A percentile compares a stretch with the other conserved stretches of the same genome.
phyloP scores from a whole-genome alignment of 2,329 filamentous ascomycete species.

The Aspergillus caelatus region DNA sequence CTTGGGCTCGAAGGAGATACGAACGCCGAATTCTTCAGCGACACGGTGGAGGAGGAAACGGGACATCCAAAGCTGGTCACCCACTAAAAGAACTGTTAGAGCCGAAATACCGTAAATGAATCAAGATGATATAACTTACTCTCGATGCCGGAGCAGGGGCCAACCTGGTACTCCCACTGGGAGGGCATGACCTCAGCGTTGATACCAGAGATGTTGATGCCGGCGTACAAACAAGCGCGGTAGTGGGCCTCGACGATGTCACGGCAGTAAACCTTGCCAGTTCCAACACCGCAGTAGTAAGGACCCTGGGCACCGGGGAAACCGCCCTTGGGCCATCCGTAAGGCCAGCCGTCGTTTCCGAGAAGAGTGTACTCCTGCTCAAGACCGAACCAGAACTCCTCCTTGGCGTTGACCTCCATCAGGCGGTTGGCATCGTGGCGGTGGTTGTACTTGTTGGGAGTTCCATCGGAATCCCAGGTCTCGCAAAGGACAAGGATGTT shows the following conservation, averaged over 20 bases:
- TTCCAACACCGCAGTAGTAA: conserved; percentile 98
- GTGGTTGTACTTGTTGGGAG: conserved; percentile 98
- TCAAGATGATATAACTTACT: conserved; percentile 56
- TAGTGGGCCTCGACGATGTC: conserved; percentile 96
- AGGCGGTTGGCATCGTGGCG: conserved; percentile 87
- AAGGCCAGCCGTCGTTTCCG: conserved; percentile 82
- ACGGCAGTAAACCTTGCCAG: conserved; percentile 95
- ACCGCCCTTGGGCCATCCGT: conserved; percentile 85
- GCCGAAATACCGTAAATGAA: conserved; percentile 9
- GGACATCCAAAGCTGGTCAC: conserved; percentile 94
- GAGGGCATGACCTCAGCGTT: conserved; percentile 99
- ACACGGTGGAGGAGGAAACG: conserved; percentile 88
- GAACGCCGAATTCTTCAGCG: conserved; percentile 93
- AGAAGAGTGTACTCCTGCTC: conserved; percentile 98
- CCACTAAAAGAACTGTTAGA: conserved; percentile 60
- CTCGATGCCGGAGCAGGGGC: conserved; percentile 82
- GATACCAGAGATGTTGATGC: conserved; percentile 93
- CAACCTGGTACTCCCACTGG: conserved; percentile 98
- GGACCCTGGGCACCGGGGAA: conserved; percentile 92
- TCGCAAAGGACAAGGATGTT: conserved; percentile 95
- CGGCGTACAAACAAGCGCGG: conserved; percentile 85
- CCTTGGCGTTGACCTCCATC: conserved; percentile 81
- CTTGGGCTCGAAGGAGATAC: conserved; percentile 95
- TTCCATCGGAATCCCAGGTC: conserved; percentile 92
- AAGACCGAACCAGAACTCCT: conserved; percentile 95